Conservation (phyloP, 306 rosid species). For the Ochetophila trinervis region DNA sequence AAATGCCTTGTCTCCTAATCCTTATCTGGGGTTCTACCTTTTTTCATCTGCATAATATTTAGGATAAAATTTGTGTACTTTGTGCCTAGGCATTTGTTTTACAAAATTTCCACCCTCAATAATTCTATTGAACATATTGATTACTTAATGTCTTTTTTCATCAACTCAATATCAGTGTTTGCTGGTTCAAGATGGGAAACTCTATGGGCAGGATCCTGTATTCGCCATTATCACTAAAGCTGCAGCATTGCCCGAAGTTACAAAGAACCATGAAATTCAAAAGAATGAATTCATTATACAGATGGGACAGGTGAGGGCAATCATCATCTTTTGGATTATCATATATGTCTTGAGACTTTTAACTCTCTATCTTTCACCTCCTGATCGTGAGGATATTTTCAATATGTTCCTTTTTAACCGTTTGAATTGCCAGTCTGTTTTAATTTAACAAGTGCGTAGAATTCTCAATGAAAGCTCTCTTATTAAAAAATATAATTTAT, state of each 20-base stretch:
- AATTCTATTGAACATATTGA: neutral
- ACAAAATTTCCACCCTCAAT: neutral
- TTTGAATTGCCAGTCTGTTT: neutral
- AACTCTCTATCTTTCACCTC: neutral
- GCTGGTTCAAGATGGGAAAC: conserved; percentile 90
- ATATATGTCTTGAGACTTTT: neutral
- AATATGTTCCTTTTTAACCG: neutral
- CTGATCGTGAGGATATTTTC: neutral
- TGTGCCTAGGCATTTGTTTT: neutral
- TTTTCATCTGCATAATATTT: neutral
- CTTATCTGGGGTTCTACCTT: too few relatives aligned
- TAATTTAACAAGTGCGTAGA: neutral
- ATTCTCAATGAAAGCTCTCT: neutral
- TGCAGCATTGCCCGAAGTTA: conserved; percentile 71
- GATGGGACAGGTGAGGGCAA: conserved; percentile 74
- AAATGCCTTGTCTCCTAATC: too few relatives aligned
- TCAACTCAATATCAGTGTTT: conserved; percentile 61
- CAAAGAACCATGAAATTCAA: conserved; percentile 71
- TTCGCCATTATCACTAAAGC: conserved; percentile 67
- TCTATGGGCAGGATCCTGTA: conserved; percentile 71
- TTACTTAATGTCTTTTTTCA: conserved; percentile 25
- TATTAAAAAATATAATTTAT: neutral
- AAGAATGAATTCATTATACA: conserved; percentile 67
- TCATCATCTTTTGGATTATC: conserved; percentile 8
- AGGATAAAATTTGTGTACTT: neutral